These are phyloP conservation scores for Acer campestre DNA, from an alignment of 345 rosid species.

Conservation along the genomic window DNA sequence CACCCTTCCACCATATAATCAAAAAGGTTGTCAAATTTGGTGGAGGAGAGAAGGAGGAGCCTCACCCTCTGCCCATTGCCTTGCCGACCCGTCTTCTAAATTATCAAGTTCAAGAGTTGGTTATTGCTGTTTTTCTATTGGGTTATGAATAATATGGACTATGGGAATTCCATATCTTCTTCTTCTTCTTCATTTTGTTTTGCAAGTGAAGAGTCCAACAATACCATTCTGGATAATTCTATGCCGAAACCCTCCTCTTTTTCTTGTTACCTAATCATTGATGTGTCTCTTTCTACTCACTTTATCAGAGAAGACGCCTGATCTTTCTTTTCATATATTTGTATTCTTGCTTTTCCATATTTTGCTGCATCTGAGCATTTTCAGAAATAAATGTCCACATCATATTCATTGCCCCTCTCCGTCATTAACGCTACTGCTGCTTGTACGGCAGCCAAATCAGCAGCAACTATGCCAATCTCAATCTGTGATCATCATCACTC, in stretches of 20 bases:
- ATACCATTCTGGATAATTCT: constrained; percentile 22
- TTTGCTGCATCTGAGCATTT: constrained; percentile 18
- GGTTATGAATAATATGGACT: constrained; percentile 43
- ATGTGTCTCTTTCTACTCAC: constrained; percentile 7
- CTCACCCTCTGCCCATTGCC: background rate
- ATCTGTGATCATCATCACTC: background rate
- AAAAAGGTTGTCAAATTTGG: background rate
- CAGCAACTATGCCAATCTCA: background rate
- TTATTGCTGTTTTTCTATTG: background rate
- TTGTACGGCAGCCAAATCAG: constrained; percentile 1
- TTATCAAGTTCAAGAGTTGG: background rate
- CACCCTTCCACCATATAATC: no score
- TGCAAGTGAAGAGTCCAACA: constrained; percentile 42
- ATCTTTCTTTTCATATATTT: constrained; percentile 6
- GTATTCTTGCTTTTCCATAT: constrained; percentile 1
- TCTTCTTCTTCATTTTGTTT: constrained; percentile 20
- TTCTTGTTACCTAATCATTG: constrained; percentile 7
- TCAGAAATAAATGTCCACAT: background rate
- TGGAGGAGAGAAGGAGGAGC: constrained; percentile 6
- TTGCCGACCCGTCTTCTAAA: background rate
- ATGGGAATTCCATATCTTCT: constrained; percentile 40
- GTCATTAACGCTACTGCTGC: background rate
- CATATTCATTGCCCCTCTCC: background rate
- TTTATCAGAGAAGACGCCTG: constrained; percentile 16
- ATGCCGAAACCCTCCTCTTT: constrained; percentile 28